Evolutionary conservation across 2,329 filamentous ascomycete species (phyloP).

Genomic region (Ophiocordyceps sinensis): DNA sequence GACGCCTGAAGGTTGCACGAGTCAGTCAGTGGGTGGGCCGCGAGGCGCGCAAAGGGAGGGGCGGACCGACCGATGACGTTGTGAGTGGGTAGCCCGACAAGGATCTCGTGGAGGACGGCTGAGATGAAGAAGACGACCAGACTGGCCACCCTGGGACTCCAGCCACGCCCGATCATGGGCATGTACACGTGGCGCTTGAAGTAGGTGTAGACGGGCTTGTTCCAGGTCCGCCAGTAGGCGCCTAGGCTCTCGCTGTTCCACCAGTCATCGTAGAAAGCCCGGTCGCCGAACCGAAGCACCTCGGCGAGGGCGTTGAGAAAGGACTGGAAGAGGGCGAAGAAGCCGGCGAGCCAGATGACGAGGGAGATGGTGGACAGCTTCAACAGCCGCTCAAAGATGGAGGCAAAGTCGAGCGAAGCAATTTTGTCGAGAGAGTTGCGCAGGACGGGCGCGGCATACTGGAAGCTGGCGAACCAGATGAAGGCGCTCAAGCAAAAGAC

Average conservation of each 20-base stretch:
- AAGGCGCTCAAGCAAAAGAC: conserved; percentile 66
- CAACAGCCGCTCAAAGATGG: conserved; percentile 78
- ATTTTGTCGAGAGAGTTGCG: conserved; percentile 85
- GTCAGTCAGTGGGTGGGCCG: conserved; percentile 2
- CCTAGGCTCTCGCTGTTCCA: conserved; percentile 87
- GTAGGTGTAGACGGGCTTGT: conserved; percentile 92
- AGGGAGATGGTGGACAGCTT: conserved; percentile 93
- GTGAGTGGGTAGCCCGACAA: conserved; percentile 89
- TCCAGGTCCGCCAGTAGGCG: conserved; percentile 91
- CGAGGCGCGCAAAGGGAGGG: not conserved
- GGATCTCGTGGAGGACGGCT: conserved; percentile 76
- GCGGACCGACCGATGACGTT: conserved; percentile 61
- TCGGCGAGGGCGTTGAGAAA: conserved; percentile 85
- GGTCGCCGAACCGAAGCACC: conserved; percentile 76
- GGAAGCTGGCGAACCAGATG: conserved; percentile 89
- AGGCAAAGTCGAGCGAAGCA: conserved; percentile 60
- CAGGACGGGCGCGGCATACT: conserved; percentile 84
- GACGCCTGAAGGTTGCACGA: conserved; percentile 43
- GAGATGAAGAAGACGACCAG: conserved; percentile 78
- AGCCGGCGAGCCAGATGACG: conserved; percentile 93
- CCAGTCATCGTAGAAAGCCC: conserved; percentile 95
- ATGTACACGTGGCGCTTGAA: conserved; percentile 92
- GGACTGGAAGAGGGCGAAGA: conserved; percentile 93
- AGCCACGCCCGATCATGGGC: conserved; percentile 73
- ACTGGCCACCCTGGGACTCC: conserved; percentile 56